Base-by-base conservation (phyloP, 768 basidiomycete species). In the Russula sp. region DNA sequence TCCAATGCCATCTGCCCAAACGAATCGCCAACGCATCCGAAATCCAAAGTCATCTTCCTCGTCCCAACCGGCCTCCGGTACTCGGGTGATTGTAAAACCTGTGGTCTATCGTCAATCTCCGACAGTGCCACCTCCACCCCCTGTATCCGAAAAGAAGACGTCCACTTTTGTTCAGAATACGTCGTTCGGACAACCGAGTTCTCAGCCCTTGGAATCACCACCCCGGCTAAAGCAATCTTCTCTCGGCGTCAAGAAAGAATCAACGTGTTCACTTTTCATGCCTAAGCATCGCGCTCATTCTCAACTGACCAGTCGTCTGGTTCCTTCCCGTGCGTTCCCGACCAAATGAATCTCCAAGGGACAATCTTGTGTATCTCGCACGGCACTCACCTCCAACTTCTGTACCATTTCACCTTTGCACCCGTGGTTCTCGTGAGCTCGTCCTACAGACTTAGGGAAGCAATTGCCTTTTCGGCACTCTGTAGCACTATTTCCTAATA, bases 281-380 rank as follows among this genome's bases (percentile, higher is more conserved):
- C 88, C 88, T 56, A 90, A 88, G 72, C 86, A 84, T 65, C 84
- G 86, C 61, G 78, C 83, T 25, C 74, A 83, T 62, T 74, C 73
- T 38, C 73, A 75, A 50, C 69, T 73, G 47, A 63, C 67, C 61
- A 22, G 50, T 49, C 54, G 60, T 22, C 8, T 50, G 50, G 60
- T 48, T 56, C 54, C 65, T 49, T 64, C 59, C 25, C 55, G 63
- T 52, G 59, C 43, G 42, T 48, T 43, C 39, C 47, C 55, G 22
- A 60, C 55, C 2, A 60, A 65, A 39, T 66, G 53, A 59, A 14
- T 18, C 10, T 16, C 45, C 45, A 51, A 46, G 49, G 54, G 48
- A 52, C 53, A 35, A 35, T 49, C 42, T 64, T 45, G 46, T 61
- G 46, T 39, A 50, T 43, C 58, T 58, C 49, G 48, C 58, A 58